Evolutionary conservation across 2,329 filamentous ascomycete species (phyloP).

Genomic region (Dothideomycetes sp.): DNA sequence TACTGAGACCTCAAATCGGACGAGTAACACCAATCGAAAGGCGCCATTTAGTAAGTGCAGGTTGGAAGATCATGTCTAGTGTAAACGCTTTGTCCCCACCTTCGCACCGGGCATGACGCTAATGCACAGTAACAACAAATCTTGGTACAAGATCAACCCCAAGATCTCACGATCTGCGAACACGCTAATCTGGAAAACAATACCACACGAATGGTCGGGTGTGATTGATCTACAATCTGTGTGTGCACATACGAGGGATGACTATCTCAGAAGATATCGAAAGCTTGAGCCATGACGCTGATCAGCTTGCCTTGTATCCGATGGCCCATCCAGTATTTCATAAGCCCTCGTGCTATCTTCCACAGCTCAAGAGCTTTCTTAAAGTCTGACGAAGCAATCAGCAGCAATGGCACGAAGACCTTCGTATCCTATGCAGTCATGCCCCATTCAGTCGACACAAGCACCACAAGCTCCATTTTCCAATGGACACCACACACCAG

Average conservation of each 20-base stretch:
- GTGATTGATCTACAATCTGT: neutral
- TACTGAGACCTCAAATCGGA: too few species aligned
- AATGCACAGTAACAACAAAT: neutral
- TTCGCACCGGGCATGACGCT: too few species aligned
- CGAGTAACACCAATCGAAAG: too few species aligned
- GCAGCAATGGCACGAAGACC: constrained; percentile 1
- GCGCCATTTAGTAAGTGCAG: too few species aligned
- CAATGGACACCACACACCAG: neutral
- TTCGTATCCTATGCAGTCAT: constrained; percentile 12
- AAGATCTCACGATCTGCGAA: neutral
- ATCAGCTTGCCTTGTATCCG: neutral
- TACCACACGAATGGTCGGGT: too few species aligned
- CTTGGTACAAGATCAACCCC: neutral
- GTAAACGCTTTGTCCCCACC: too few species aligned
- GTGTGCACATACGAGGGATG: neutral
- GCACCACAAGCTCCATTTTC: neutral
- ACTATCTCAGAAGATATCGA: too few species aligned
- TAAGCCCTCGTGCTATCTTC: neutral
- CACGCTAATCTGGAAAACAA: neutral
- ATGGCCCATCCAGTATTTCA: too few species aligned
- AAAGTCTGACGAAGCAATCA: neutral
- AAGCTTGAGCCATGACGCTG: neutral
- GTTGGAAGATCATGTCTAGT: too few species aligned
- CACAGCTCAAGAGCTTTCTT: neutral
- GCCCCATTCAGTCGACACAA: constrained; percentile 3